phyloP scores from a whole-genome alignment of 2,329 filamentous ascomycete species.

The Malbranchea cinnamomea region DNA sequence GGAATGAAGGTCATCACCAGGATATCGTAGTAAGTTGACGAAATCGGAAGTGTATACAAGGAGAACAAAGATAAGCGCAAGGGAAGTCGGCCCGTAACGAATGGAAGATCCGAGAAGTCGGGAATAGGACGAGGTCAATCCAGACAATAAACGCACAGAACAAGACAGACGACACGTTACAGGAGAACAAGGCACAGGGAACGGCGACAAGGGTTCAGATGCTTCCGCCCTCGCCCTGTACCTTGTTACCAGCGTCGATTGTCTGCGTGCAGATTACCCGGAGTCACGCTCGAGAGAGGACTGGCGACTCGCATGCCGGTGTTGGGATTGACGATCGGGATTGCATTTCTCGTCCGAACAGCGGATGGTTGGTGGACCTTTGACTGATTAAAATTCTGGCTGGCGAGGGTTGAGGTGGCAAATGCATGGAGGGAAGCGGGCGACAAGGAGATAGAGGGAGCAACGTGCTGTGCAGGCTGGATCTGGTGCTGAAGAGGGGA shows the following conservation, averaged over 20 bases:
- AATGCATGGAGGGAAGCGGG: conserved; percentile 36
- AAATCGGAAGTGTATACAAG: conserved; percentile 5
- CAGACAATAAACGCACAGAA: conserved; percentile 7
- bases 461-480: conserved; percentile 56
- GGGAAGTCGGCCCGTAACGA: conserved; percentile 5
- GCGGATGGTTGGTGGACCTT: conserved; percentile 87
- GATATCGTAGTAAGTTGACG: no score
- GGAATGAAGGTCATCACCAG: conserved; percentile 1
- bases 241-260: conserved; percentile 28
- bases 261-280: conserved; percentile 44
- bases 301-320: conserved; percentile 80
- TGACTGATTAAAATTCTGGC: conserved; percentile 51
- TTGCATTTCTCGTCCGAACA: conserved; percentile 81
- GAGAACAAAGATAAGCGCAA: conserved; percentile 7
- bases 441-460: conserved; percentile 60
- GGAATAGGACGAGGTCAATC: conserved; percentile 7
- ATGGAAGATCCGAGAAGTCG: conserved; percentile 5
- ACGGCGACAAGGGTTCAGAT: neutral
- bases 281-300: conserved; percentile 60
- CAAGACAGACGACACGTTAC: neutral
- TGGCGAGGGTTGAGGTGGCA: conserved; percentile 49
- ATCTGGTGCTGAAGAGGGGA: conserved; percentile 79
- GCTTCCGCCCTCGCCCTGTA: conserved; percentile 7
- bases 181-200: neutral
- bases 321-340: conserved; percentile 91